Percentiles rank a stretch among this genome's conserved stretches.
Conservation (phyloP, 805 yeast genomes). For the Starmerella cellae region DNA sequence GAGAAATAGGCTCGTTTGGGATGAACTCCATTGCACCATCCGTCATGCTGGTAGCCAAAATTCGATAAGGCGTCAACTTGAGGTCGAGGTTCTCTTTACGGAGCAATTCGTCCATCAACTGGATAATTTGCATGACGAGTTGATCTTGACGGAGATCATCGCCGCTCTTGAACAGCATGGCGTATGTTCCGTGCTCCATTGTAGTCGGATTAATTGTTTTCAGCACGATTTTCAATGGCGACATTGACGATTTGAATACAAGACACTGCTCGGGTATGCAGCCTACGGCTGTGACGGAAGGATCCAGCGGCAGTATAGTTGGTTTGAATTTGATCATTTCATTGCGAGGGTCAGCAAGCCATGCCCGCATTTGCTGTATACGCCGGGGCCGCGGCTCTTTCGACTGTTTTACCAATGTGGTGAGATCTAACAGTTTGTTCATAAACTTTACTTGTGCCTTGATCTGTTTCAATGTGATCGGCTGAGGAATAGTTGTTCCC, state of each 20-base stretch:
- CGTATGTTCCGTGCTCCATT: slow-evolving; percentile 38
- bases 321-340: slow-evolving; percentile 36
- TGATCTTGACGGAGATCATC: slow-evolving; percentile 96
- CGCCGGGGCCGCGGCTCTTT: slow-evolving; percentile 72
- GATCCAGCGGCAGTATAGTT: slow-evolving; percentile 70
- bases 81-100: slow-evolving; percentile 83
- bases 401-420: slow-evolving; percentile 46
- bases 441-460: slow-evolving; percentile 58
- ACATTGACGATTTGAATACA: slow-evolving; percentile 81
- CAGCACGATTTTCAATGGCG: slow-evolving; percentile 76
- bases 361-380: slow-evolving; percentile 50
- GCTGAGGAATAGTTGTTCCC: slow-evolving; percentile 1
- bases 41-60: slow-evolving; percentile 75
- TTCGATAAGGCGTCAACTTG: slow-evolving; percentile 74
- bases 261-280: slow-evolving; percentile 64
- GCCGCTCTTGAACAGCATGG: slow-evolving; percentile 88
- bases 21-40: slow-evolving; percentile 92
- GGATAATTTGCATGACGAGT: slow-evolving; percentile 83
- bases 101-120: slow-evolving; percentile 76
- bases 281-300: slow-evolving; percentile 59
- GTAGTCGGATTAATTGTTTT: slow-evolving; percentile 43
- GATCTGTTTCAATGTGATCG: slow-evolving; percentile 14
- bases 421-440: slow-evolving; percentile 47
- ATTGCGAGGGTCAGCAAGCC: slow-evolving; percentile 37
- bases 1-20: slow-evolving; percentile 81